phyloP scores from a whole-genome alignment of 257 asterid species.

The Cordia subcordata region DNA sequence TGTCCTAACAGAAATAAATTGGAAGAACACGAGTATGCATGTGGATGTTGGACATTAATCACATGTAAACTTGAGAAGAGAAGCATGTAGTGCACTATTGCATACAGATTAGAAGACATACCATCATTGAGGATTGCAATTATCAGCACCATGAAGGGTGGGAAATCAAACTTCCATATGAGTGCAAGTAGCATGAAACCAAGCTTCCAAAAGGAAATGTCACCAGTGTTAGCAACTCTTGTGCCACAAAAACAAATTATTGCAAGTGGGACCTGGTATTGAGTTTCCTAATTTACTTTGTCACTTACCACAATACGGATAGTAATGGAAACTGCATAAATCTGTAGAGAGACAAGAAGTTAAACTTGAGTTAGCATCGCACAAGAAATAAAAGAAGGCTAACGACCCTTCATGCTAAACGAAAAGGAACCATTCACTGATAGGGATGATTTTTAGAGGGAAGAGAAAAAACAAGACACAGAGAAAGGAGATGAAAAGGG shows the following conservation, averaged over 20 bases:
- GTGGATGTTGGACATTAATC: not conserved
- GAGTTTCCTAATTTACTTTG: not conserved
- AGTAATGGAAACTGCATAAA: conserved; percentile 47
- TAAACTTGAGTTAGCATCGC: not conserved
- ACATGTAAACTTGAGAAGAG: too few species aligned
- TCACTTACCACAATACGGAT: conserved; percentile 35
- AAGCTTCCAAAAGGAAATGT: conserved; percentile 11
- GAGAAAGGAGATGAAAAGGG: too few species aligned
- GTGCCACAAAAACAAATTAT: not conserved
- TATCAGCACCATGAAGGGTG: conserved; percentile 46
- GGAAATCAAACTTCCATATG: conserved; percentile 35
- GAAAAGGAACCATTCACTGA: too few species aligned
- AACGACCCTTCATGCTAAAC: too few species aligned
- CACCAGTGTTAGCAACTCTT: not conserved
- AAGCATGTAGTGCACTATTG: too few species aligned
- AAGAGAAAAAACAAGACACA: too few species aligned
- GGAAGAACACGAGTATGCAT: not conserved
- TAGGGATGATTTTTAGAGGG: too few species aligned
- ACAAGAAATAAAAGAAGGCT: too few species aligned
- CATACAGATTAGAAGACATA: conserved; percentile 5
- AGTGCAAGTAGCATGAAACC: conserved; percentile 37
- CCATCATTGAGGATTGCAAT: conserved; percentile 40
- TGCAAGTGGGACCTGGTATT: not conserved
- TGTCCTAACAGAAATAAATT: not conserved
- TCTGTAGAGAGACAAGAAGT: conserved; percentile 14